A percentile compares a stretch with the other conserved stretches of the same genome.
Evolutionary conservation across 257 asterid species (phyloP).

Genomic region (Petunia secreta): DNA sequence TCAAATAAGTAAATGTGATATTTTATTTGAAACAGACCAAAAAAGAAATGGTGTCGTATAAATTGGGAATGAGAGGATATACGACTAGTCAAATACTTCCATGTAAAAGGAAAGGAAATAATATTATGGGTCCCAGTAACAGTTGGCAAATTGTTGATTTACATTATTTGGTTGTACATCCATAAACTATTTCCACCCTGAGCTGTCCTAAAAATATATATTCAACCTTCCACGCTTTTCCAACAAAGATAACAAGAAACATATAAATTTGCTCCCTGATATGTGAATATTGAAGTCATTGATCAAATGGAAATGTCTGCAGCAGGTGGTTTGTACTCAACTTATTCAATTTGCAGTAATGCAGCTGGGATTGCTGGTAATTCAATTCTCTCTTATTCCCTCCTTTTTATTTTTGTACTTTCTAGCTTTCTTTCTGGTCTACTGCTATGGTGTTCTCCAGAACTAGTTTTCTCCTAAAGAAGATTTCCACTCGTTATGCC

Average conservation of each 20-base stretch:
- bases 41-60: not conserved
- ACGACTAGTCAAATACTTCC: too few relatives aligned
- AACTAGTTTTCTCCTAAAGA: too few relatives aligned
- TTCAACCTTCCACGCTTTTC: not conserved
- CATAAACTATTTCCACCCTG: not conserved
- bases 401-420: not conserved
- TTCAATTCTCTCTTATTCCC: not conserved
- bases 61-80: not conserved
- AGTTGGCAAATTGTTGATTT: not conserved
- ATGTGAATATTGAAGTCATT: not conserved
- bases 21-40: too few relatives aligned
- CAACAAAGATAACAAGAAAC: not conserved
- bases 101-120: too few relatives aligned
- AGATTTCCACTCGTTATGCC: too few relatives aligned
- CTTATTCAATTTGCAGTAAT: conserved; percentile 18
- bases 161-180: not conserved
- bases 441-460: not conserved
- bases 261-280: not conserved
- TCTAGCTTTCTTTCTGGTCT: not conserved
- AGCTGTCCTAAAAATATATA: not conserved
- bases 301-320: not conserved
- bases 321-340: conserved; percentile 10
- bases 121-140: not conserved
- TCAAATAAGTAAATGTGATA: too few relatives aligned
- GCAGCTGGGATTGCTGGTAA: conserved; percentile 26